Evolutionary conservation across 2,329 filamentous ascomycete species (phyloP), one percentile per base, ranked within the genome.

Genomic region (Arthrobotrys iridis): DNA sequence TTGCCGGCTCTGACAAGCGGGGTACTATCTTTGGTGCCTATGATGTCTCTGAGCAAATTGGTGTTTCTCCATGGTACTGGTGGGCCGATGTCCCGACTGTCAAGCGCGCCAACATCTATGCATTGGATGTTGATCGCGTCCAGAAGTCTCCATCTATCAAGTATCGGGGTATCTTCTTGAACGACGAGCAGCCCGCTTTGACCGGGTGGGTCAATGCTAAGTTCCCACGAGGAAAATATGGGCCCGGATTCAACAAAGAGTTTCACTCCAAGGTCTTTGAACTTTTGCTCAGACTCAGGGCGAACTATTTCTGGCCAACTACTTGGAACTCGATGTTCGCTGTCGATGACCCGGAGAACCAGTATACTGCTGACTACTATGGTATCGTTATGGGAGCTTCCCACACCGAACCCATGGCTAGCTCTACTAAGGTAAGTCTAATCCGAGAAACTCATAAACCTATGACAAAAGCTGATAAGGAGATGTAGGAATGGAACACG

Each of bases 291-390:
- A 86, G 91, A 4, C 84, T 91, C 26, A 86, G 88, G 37, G 90
- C 90, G 13, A 93, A 93, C 81, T 92, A 92, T 79, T 83, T 93
- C 57, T 93, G 91, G 90, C 91, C 90, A 0, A 86, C 89, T 0
- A 84, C 88, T 80, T 93, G 90, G 91, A 87, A 85, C 4, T 87
- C 85, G 77, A 91, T 91, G 85, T 91, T 92, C 79, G 88, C 89
- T 79, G 86, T 91, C 0, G 91, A 93, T 75, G 90, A 93, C 79
- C 84, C 87, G 1, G 84, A 85, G 28, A 92, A 89, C 78, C 89
- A 91, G 79, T 87, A 88, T 0, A 84, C 91, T 3, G 89, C 90
- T 0, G 89, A 93, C 78, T 89, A 89, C n/a, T 92, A 88, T 80
- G 90, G 88, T 41, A 87, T 93, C 67, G 89, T 92, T 0, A 87